Base-by-base conservation (phyloP, 169 alveolate species). In the Amoebophrya sp. region DNA sequence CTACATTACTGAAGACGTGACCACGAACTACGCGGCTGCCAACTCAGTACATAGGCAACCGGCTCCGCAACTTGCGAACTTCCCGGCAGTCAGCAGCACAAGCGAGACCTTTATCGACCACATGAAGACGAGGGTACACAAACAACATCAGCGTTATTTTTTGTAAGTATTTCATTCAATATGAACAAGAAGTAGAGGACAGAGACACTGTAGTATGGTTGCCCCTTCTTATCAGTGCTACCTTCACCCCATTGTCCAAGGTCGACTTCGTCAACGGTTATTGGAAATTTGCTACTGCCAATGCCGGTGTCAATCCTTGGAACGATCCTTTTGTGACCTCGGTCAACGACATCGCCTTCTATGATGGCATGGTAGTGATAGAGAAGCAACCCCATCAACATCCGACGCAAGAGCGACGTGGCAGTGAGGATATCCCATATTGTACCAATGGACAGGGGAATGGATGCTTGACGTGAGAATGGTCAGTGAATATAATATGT, bases 181-280 rank as follows among this genome's bases (percentile, higher is more conserved):
- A n/a, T n/a, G n/a, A n/a, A n/a, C n/a, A n/a, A n/a, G n/a, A n/a
- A n/a, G n/a, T n/a, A n/a, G n/a, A n/a, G n/a, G n/a, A n/a, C n/a
- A n/a, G n/a, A n/a, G n/a, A n/a, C n/a, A n/a, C n/a, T n/a, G n/a
- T n/a, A n/a, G n/a, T n/a, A n/a, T n/a, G n/a, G n/a, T n/a, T n/a
- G n/a, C n/a, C n/a, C n/a, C n/a, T n/a, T n/a, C n/a, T n/a, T n/a
- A n/a, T n/a, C n/a, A n/a, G n/a, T n/a, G n/a, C n/a, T n/a, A n/a
- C n/a, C n/a, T n/a, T n/a, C n/a, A n/a, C n/a, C n/a, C n/a, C n/a
- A n/a, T n/a, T n/a, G n/a, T n/a, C n/a, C n/a, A n/a, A n/a, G 18
- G 83, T 65, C 36, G 83, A 65, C 83, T 65, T 26, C 83, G 83
- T 65, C 33, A 65, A 65, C 83, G 83, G 83, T 6, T 65, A 65